phyloP scores from a whole-genome alignment of 306 rosid species.

The Prunus padus region DNA sequence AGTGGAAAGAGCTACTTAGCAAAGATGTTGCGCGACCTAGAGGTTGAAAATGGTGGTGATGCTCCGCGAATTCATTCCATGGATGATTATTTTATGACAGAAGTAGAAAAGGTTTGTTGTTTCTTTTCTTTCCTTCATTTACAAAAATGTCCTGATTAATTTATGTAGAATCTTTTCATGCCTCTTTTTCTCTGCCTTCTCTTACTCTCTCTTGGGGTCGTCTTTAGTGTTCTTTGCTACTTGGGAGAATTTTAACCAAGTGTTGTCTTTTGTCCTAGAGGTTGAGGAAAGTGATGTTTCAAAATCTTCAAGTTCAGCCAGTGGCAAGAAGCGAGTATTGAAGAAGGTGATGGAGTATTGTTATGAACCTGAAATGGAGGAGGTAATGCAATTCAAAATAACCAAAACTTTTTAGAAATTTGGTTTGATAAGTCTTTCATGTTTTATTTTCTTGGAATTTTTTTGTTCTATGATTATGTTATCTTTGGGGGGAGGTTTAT shows the following conservation, averaged over 20 bases:
- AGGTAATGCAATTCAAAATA: conserved; percentile 45
- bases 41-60: conserved; percentile 82
- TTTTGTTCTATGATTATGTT: neutral
- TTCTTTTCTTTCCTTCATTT: conserved; percentile 8
- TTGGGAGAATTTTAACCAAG: conserved; percentile 19
- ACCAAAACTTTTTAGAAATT: neutral
- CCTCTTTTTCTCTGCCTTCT: conserved; percentile 12
- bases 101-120: conserved; percentile 82
- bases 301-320: conserved; percentile 66
- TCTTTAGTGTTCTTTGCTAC: conserved; percentile 7
- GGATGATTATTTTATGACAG: conserved; percentile 97
- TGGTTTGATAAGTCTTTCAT: neutral
- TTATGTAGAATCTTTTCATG: neutral
- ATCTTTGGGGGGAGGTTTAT: neutral
- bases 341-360: conserved; percentile 96
- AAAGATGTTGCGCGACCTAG: conserved; percentile 90
- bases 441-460: neutral
- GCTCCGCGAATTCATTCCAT: conserved; percentile 96
- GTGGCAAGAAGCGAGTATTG: conserved; percentile 69
- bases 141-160: neutral
- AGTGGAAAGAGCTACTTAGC: conserved; percentile 98
- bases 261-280: conserved; percentile 35
- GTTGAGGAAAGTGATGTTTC: conserved; percentile 66
- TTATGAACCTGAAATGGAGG: conserved; percentile 99
- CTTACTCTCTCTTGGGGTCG: neutral